phyloP scores from a whole-genome alignment of 2,329 filamentous ascomycete species.

The Cladophialophora psammophila region DNA sequence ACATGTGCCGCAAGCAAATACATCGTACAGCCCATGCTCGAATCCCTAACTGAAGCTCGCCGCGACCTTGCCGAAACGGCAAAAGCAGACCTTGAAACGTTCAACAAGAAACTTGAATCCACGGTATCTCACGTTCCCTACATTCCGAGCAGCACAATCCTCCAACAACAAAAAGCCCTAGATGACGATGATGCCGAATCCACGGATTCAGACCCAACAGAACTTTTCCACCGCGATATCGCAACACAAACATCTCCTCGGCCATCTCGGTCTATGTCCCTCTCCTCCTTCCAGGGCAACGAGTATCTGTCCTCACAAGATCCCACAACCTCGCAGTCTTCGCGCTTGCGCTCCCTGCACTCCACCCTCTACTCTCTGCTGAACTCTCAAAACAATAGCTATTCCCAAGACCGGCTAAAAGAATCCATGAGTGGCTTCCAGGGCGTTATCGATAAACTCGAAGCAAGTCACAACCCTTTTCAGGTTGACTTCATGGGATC shows the following conservation, averaged over 20 bases:
- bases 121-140: constrained; percentile 62
- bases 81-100: constrained; percentile 57
- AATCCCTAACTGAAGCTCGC: constrained; percentile 59
- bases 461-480: constrained; percentile 43
- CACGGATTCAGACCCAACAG: constrained; percentile 64
- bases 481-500: constrained; percentile 29
- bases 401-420: constrained; percentile 43
- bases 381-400: constrained; percentile 51
- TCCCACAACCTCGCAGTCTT: constrained; percentile 34
- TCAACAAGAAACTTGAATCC: constrained; percentile 64
- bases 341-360: constrained; percentile 54
- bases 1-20: constrained; percentile 57
- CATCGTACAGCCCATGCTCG: constrained; percentile 36
- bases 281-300: constrained; percentile 36
- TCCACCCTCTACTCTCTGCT: constrained; percentile 61
- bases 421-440: constrained; percentile 34
- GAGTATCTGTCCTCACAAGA: constrained; percentile 20
- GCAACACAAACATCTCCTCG: constrained; percentile 66
- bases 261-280: constrained; percentile 50
- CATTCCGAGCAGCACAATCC: constrained; percentile 30
- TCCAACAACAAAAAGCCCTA: constrained; percentile 39
- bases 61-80: constrained; percentile 65
- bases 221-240: constrained; percentile 69
- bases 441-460: constrained; percentile 33
- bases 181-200: constrained; percentile 59